Evolutionary conservation across 2,329 filamentous ascomycete genomes (phyloP).

Genomic region (Cercospora sp.): DNA sequence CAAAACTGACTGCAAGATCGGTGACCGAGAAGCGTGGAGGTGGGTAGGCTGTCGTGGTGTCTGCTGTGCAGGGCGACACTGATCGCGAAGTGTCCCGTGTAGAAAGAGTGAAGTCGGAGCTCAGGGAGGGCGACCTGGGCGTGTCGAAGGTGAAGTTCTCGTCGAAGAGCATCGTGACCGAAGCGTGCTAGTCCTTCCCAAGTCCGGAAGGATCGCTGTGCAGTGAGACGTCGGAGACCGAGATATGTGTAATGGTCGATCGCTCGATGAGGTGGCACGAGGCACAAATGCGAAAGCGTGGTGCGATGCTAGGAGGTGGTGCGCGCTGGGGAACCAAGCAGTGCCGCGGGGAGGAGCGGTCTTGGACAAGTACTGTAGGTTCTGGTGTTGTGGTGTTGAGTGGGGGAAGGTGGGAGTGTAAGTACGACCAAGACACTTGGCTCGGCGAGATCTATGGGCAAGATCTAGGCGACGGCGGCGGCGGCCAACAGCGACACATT

Average conservation of each 20-base stretch:
- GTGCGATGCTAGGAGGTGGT: neutral
- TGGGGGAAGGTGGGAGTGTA: neutral
- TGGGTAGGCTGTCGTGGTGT: constrained; percentile 24
- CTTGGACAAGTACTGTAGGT: neutral
- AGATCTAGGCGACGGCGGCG: constrained; percentile 4
- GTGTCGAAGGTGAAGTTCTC: constrained; percentile 37
- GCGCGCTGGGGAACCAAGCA: neutral
- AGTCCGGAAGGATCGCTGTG: neutral
- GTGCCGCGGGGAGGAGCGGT: neutral
- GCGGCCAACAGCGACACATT: neutral
- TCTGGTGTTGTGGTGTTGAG: neutral
- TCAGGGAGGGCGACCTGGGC: constrained; percentile 31
- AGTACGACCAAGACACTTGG: constrained; percentile 3
- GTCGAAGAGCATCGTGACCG: constrained; percentile 7
- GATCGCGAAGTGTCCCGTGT: constrained; percentile 33
- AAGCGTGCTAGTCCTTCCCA: neutral
- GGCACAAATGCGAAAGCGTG: neutral
- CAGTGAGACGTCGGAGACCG: neutral
- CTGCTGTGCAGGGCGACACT: constrained; percentile 37
- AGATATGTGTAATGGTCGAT: neutral
- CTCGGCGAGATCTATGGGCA: neutral
- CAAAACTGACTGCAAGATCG: constrained; percentile 36
- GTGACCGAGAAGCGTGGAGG: constrained; percentile 34
- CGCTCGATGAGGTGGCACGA: neutral
- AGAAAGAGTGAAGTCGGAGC: constrained; percentile 28